Conservation (phyloP, 257 asterid genomes). For the Verbascum thapsus region DNA sequence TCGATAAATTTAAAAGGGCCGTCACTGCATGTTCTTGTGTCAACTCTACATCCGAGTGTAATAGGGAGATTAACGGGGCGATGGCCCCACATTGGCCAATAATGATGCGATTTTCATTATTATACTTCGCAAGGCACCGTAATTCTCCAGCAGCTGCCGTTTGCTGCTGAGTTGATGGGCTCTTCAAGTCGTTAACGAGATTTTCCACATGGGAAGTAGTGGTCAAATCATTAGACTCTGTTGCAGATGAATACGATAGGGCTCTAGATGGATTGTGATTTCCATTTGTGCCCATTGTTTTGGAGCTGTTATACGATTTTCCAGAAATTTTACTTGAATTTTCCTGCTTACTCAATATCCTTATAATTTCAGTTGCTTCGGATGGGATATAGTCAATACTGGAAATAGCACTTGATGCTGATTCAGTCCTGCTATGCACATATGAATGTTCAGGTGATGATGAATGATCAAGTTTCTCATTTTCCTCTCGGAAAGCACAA, state of each 20-base stretch:
- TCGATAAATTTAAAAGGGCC: conserved; percentile 82
- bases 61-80: conserved; percentile 63
- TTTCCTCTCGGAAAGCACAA: conserved; percentile 39
- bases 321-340: conserved; percentile 31
- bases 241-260: conserved; percentile 45
- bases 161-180: conserved; percentile 58
- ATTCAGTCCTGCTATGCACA: conserved; percentile 89
- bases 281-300: conserved; percentile 48
- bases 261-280: conserved; percentile 43
- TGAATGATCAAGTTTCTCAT: conserved; percentile 53
- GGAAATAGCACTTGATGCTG: conserved; percentile 82
- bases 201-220: conserved; percentile 63
- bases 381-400: conserved; percentile 66
- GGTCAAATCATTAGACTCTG: conserved; percentile 54
- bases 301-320: too few relatives aligned
- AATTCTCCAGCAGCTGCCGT: conserved; percentile 75
- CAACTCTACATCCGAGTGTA: conserved; percentile 55
- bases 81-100: conserved; percentile 85
- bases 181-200: conserved; percentile 58
- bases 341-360: conserved; percentile 47
- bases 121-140: conserved; percentile 75
- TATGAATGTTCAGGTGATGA: conserved; percentile 76
- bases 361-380: conserved; percentile 51
- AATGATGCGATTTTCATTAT: conserved; percentile 71
- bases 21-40: conserved; percentile 93